Conservation (phyloP, 306 rosid genomes). For the Castanea crenata region DNA sequence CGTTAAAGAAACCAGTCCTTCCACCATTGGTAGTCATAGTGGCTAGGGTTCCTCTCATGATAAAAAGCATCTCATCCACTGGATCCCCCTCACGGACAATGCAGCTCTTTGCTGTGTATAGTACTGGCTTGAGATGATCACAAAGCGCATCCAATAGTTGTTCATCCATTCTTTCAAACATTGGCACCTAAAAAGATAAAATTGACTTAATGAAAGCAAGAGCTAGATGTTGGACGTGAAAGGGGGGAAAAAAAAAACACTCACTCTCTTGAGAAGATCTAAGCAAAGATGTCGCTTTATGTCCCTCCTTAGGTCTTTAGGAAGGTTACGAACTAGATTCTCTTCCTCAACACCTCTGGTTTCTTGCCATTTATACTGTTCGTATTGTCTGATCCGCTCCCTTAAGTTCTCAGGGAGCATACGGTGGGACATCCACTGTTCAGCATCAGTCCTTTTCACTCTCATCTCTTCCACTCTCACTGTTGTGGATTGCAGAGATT, state of each 20-base stretch:
- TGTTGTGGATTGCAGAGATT: constrained; percentile 78
- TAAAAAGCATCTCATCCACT: constrained; percentile 85
- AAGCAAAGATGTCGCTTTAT: constrained; percentile 85
- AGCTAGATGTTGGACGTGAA: background rate
- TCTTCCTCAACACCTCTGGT: constrained; percentile 88
- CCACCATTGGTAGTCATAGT: constrained; percentile 70
- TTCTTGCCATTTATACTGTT: constrained; percentile 93
- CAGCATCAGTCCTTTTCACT: constrained; percentile 68
- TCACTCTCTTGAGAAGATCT: constrained; percentile 55
- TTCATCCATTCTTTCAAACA: constrained; percentile 63
- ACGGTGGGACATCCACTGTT: constrained; percentile 93
- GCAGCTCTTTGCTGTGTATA: constrained; percentile 59
- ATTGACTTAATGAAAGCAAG: background rate
- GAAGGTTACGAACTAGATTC: constrained; percentile 60
- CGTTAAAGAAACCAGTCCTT: constrained; percentile 67
- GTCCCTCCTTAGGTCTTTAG: constrained; percentile 87
- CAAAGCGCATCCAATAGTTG: constrained; percentile 74
- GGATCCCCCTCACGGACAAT: constrained; percentile 87
- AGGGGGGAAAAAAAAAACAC: constrained; percentile 2
- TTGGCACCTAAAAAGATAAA: constrained; percentile 52
- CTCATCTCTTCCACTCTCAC: constrained; percentile 90
- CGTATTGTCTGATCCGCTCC: constrained; percentile 70
- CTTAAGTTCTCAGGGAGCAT: constrained; percentile 69
- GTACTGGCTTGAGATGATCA: constrained; percentile 73
- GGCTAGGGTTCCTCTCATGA: constrained; percentile 65